A percentile compares a stretch with the other conserved stretches of the same genome.
These are phyloP conservation scores for Actinomortierella ambigua DNA, from an alignment of 371 early-diverging fungal species.

Conservation along the genomic window DNA sequence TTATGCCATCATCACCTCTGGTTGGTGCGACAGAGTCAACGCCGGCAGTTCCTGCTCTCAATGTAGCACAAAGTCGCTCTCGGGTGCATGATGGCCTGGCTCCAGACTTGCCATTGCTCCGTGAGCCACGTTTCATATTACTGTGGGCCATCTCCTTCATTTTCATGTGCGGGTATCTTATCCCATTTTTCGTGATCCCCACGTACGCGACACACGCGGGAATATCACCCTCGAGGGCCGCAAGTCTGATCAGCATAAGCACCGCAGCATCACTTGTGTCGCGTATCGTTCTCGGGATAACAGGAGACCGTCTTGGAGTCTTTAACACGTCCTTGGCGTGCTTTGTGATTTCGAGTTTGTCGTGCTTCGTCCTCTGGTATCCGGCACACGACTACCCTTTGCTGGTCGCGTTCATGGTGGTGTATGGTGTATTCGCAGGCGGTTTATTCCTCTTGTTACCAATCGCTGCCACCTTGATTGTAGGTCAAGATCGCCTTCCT, in stretches of 20 bases:
- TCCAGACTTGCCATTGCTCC: too few relatives aligned
- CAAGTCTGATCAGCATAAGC: conserved; percentile 11
- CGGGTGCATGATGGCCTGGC: too few relatives aligned
- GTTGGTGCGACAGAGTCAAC: too few relatives aligned
- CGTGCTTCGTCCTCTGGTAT: conserved; percentile 9
- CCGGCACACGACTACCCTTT: background rate
- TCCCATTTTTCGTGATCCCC: conserved; percentile 14
- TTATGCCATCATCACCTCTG: too few relatives aligned
- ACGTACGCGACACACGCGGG: conserved; percentile 15
- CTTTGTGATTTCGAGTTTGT: conserved; percentile 3
- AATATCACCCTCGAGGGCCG: conserved; percentile 14
- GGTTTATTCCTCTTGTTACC: conserved; percentile 17
- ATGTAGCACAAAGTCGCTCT: too few relatives aligned
- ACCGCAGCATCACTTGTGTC: conserved; percentile 8
- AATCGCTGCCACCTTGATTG: conserved; percentile 13
- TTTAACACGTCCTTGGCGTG: conserved; percentile 14
- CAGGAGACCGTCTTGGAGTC: conserved; percentile 16
- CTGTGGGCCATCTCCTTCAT: background rate
- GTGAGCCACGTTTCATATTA: too few relatives aligned
- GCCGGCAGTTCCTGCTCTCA: too few relatives aligned
- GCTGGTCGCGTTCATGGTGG: conserved; percentile 12
- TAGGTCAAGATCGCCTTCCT: background rate
- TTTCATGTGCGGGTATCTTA: conserved; percentile 17
- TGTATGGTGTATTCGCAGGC: conserved; percentile 16
- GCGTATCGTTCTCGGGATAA: conserved; percentile 8